A percentile compares a stretch with the other conserved stretches of the same genome.
Conservation (phyloP, 2,329 filamentous ascomycete species). For the Laburnicola sp. region DNA sequence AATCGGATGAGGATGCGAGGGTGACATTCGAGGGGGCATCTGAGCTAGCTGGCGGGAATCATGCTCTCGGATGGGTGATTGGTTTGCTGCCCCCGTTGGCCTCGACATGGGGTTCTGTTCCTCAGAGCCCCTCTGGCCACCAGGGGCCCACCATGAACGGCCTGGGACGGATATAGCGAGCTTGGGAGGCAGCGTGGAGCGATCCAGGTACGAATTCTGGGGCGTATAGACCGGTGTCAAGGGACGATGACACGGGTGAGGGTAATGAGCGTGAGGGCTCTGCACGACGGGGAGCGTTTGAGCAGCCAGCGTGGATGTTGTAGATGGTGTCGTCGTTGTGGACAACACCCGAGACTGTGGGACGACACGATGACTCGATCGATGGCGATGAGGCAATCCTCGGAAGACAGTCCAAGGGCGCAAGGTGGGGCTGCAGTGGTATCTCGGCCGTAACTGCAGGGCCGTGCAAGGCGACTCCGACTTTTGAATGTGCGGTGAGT, state of each 20-base stretch:
- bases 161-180: conserved; percentile 16
- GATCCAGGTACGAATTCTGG: conserved; percentile 24
- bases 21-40: conserved; percentile 34
- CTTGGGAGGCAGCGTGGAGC: conserved; percentile 11
- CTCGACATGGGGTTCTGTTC: conserved; percentile 36
- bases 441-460: background rate
- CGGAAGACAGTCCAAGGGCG: background rate
- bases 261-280: conserved; percentile 39
- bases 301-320: conserved; percentile 43
- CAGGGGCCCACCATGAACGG: conserved; percentile 42
- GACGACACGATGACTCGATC: conserved; percentile 1
- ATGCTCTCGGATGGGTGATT: conserved; percentile 20
- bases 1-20: conserved; percentile 25
- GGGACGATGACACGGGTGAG: conserved; percentile 30
- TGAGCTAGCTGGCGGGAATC: conserved; percentile 17
- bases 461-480: background rate
- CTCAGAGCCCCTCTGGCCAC: conserved; percentile 38
- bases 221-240: conserved; percentile 39
- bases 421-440: conserved; percentile 8
- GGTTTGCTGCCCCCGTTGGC: conserved; percentile 24
- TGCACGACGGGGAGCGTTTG: conserved; percentile 43
- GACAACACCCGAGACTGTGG: conserved; percentile 29
- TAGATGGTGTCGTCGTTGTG: conserved; percentile 26
- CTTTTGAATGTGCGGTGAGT: conserved; percentile 7
- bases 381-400: conserved; percentile 5